phyloP scores from a whole-genome alignment of 176 grass and related monocot genomes.

The Echinochloa phyllopogon region DNA sequence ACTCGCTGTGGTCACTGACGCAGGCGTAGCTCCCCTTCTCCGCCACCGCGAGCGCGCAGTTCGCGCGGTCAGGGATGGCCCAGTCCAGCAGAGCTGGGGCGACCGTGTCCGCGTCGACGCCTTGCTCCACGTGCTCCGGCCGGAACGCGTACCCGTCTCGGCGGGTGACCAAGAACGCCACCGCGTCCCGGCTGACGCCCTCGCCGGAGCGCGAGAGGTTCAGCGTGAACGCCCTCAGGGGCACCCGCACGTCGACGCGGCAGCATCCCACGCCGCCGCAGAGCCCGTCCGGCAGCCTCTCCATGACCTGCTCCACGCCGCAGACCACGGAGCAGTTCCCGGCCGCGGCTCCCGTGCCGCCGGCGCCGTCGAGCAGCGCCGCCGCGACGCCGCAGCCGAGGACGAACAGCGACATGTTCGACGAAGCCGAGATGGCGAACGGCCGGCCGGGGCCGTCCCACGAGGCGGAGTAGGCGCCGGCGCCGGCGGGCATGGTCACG shows the following conservation, averaged over 20 bases:
- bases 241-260: neutral
- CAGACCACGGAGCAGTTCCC: slow-evolving; percentile 11
- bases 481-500: neutral
- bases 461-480: neutral
- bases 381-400: neutral
- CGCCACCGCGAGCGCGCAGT: neutral
- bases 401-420: neutral
- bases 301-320: neutral
- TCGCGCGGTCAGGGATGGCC: neutral
- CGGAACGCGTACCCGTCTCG: slow-evolving; percentile 1
- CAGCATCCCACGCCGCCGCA: neutral
- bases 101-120: neutral
- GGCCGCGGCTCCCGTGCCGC: neutral
- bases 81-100: slow-evolving; percentile 21
- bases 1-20: neutral
- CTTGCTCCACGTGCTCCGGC: slow-evolving; percentile 3
- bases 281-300: neutral
- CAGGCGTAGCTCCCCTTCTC: neutral
- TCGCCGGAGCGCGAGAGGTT: neutral
- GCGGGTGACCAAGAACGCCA: neutral
- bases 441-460: neutral
- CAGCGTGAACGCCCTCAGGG: neutral
- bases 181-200: neutral
- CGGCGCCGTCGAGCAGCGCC: neutral
- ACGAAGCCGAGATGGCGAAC: slow-evolving; percentile 5